Evolutionary conservation across 2,329 filamentous ascomycete species (phyloP), one percentile per base, ranked within the genome.

Genomic region (Dothistroma septosporum): DNA sequence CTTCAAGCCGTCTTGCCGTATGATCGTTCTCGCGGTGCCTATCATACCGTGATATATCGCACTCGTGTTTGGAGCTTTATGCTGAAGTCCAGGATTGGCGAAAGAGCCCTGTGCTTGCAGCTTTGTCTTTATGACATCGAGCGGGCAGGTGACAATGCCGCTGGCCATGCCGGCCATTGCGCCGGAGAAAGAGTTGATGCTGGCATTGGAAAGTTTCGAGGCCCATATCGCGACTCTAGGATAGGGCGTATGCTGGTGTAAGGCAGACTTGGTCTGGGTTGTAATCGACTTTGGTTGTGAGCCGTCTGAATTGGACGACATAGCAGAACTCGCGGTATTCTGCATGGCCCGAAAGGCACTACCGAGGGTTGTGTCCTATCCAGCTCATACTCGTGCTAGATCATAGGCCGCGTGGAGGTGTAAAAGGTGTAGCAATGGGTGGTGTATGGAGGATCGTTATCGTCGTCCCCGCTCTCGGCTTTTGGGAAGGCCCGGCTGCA

Each of bases 101-200:
- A 96, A 95, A 21, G 91, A 90, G 65, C 93, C 93, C 75, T 97
- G 94, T 16, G 92, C 93, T 76, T 99, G 94, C 62, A 99, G 79
- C 77, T 97, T 97, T 49, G 94, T 99, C 80, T 99, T 99, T 77
- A 99, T 97, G 64, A 99, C 94, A 80, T 99, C 94, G 68, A 99
- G 87, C 47, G 94, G 94, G 75, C 94, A 99, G 57, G 93, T 97
- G 66, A 97, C 90, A 59, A 99, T 85, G 55, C 94, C 94, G 8
- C 92, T 96, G 22, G 91, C 92, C 71, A 97, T 91, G 54, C 94
- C 94, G 55, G 92, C 93, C 60, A 91, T 82, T 53, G 92, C 93
- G 59, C 94, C 94, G 48, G 91, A 88, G 59, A 97, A 81, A 64
- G 91, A 91, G 75, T 95, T 91, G 75, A 97, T 79, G 61, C 80